Base-by-base conservation (phyloP, 2,329 filamentous ascomycete genomes). In the Fusarium liriodendri region DNA sequence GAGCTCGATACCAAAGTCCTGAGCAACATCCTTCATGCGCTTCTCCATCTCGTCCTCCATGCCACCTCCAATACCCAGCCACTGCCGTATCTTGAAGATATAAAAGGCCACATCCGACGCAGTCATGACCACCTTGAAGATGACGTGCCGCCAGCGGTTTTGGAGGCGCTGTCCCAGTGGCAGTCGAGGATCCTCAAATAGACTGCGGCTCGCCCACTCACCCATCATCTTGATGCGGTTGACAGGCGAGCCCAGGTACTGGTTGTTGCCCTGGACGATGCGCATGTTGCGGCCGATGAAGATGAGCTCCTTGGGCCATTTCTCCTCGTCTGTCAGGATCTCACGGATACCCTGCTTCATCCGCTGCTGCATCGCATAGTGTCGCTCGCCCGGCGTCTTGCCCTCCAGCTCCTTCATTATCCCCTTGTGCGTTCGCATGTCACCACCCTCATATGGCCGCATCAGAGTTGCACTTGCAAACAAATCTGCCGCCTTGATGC, bases 41-140 rank as follows among this genome's bases (percentile, higher is more conserved):
- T 89, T 89, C 86, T 98, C 97, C 71, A 98, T 91, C 81, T 96
- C 95, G 80, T 98, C 96, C 81, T 98, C 97, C 93, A 98, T 97
- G 0, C 95, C 95, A 11, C 91, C 88, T 0, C 95, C 95, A 4
- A 91, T 82, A 0, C 94, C 94, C 14, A 98, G 80, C 80, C 90
- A 89, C 84, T 98, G 95, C 75, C 91, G 89, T 8, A 97, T 60
- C 84, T 93, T 94, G 77, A 91, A 93, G 76, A 93, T 93, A 82
- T 93, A 97, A 82, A 98, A 99, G 13, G 93, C 90, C 0, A 97
- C 80, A 82, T 98, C 97, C 18, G 91, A 94, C 6, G 89, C 87
- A 18, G 94, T 84, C 76, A 99, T 82, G 38, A 98, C 93, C 2
- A 91, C 81, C 76, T 91, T 90, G 84, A 98, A 98, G n/a, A 97